A percentile compares a stretch with the other conserved stretches of the same genome.
Evolutionary conservation across 345 rosid species (phyloP).

Genomic region (Cardamine resedifolia): DNA sequence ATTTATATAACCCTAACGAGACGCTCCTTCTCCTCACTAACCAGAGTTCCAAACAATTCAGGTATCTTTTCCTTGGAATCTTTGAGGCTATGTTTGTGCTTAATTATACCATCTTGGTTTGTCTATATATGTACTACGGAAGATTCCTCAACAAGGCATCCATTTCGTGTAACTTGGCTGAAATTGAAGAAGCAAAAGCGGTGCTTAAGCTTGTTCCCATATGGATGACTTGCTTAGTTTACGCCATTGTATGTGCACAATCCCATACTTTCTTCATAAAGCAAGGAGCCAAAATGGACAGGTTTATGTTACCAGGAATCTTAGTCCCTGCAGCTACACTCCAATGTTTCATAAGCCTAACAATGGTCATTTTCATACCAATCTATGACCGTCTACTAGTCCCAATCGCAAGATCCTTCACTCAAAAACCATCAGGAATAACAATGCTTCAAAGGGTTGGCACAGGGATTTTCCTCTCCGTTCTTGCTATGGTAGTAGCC

Average conservation of each 20-base stretch:
- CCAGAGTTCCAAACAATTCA: slow-evolving; percentile 43
- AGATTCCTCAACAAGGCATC: slow-evolving; percentile 56
- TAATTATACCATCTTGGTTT: too few species aligned
- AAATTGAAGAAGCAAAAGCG: slow-evolving; percentile 56
- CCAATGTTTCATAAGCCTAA: slow-evolving; percentile 43
- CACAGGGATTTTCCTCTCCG: slow-evolving; percentile 27
- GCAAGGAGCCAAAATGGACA: slow-evolving; percentile 61
- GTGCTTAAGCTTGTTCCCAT: slow-evolving; percentile 50
- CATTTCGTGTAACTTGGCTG: slow-evolving; percentile 33
- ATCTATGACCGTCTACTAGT: slow-evolving; percentile 51
- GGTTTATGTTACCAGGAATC: slow-evolving; percentile 39
- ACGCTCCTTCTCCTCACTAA: slow-evolving; percentile 22
- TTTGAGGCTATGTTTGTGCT: background rate
- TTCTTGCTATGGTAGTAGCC: slow-evolving; percentile 32
- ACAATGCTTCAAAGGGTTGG: slow-evolving; percentile 47
- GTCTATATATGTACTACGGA: background rate
- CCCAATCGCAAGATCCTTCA: slow-evolving; percentile 42
- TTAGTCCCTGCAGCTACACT: slow-evolving; percentile 56
- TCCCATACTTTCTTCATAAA: slow-evolving; percentile 54
- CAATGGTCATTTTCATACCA: slow-evolving; percentile 47
- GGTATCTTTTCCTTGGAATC: slow-evolving; percentile 27
- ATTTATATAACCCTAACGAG: slow-evolving; percentile 1
- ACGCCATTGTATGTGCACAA: slow-evolving; percentile 53
- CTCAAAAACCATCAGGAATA: slow-evolving; percentile 38
- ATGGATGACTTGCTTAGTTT: slow-evolving; percentile 49